Base-by-base conservation (phyloP, 345 rosid genomes). In the Cardamine resedifolia region DNA sequence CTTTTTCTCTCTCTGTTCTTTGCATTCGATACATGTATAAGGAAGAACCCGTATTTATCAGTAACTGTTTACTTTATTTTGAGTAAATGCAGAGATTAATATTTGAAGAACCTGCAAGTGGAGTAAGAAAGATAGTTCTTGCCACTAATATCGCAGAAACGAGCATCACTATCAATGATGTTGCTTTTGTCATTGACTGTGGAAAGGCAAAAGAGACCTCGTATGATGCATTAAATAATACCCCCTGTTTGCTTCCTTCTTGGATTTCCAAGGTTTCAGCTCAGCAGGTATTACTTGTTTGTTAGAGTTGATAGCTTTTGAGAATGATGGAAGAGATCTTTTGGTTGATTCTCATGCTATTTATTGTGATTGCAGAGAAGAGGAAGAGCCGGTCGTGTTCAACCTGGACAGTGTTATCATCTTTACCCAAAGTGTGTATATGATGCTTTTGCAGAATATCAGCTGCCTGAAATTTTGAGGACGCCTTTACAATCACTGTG, bases 81-180 rank as follows among this genome's bases (percentile, higher is more conserved):
- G 77, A 50, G 68, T 79, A 34, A 61, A 30, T 77, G 85, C 88
- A 90, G 98, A 90, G 87, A 74, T 78, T 87, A 76, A 93, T 93
- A 83, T 93, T 93, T 85, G 94, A 93, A 68, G 84, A 80, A 77
- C 85, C 97, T 58, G 85, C 86, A 58, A 73, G 68, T 79, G 98
- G 94, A 68, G 91, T 87, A 65, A 83, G 97, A 74, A 93, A 93
- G 83, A 84, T 93, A 58, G 94, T 93, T 63, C 84, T 93, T 18
- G 87, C 96, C 51, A 93, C 98, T 19, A 93, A 93, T 82, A 93
- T 93, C 73, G 92, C 98, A 21, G 98, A 93, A 87, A 93, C 98
- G 62, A 90, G 98, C 84, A 90, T 93, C 81, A 93, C 97, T 26
- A 87, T 93, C 47, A 84, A 89, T 71, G 98, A 93, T 74, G 88